Percentiles rank a stretch among this genome's conserved stretches.
These are phyloP conservation scores for Macrolepiota fuliginosa DNA, from an alignment of 768 basidiomycete species.

Conservation along the genomic window DNA sequence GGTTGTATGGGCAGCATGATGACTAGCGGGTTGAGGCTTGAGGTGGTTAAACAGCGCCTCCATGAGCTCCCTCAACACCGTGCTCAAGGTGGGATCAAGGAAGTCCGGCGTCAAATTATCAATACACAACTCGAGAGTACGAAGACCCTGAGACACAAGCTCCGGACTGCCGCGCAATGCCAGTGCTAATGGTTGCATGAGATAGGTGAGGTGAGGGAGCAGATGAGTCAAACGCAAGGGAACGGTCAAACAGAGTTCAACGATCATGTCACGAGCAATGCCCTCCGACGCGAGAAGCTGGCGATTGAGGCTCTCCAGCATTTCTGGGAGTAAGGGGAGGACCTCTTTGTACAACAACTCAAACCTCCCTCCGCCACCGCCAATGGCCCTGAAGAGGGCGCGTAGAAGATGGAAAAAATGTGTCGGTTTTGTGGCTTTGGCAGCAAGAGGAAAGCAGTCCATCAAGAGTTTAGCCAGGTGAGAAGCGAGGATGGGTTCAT, in stretches of 20 bases:
- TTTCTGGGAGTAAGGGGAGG: conserved; percentile 91
- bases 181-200: conserved; percentile 94
- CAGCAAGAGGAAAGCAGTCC: conserved; percentile 93
- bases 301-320: conserved; percentile 92
- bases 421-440: conserved; percentile 85
- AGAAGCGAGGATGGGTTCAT: conserved; percentile 91
- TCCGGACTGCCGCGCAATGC: conserved; percentile 87
- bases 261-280: conserved; percentile 86
- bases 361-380: conserved; percentile 89
- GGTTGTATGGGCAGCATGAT: conserved; percentile 90
- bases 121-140: conserved; percentile 97
- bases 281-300: conserved; percentile 86
- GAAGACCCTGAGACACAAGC: conserved; percentile 90
- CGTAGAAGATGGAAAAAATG: conserved; percentile 93
- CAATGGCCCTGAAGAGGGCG: conserved; percentile 90
- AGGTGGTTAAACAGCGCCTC: conserved; percentile 89
- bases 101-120: conserved; percentile 98
- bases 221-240: conserved; percentile 94
- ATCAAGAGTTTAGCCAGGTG: conserved; percentile 92
- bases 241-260: conserved; percentile 95
- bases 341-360: conserved; percentile 96
- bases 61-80: conserved; percentile 92
- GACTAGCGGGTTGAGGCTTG: conserved; percentile 84
- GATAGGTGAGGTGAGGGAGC: conserved; percentile 88
- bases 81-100: conserved; percentile 91